Evolutionary conservation across 1,284 basidiomycete genomes (phyloP), one percentile per base, ranked within the genome.

Genomic region (Sanghuangporus baumii): DNA sequence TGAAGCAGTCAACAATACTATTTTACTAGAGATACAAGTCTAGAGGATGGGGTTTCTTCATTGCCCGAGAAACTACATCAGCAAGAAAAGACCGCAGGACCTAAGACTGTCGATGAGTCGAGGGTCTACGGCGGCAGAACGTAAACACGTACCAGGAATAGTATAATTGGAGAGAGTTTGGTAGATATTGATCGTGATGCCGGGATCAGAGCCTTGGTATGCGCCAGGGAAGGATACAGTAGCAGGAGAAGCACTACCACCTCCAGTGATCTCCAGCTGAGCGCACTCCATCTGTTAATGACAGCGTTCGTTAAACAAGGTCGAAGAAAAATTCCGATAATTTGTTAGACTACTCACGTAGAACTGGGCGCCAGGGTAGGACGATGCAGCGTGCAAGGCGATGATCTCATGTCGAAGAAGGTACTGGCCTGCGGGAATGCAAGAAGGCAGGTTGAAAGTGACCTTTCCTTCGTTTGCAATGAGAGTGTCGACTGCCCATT

Each of bases 151-250:
- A 60, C 59, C 59, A 31, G 59, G 59, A 41, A 60, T 38, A 6
- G 59, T 60, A 36, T 62, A 62, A 36, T 52, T 50, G 2, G 43
- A 34, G 16, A 62, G 56, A n/a, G 31, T 14, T 64, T 75, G 70
- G 70, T 80, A 81, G 66, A 81, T 77, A 70, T 80, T 77, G 69
- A 78, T 73, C 34, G 69, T 79, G 69, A 80, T 76, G n/a, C 38
- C 62, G 18, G 51, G 60, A 40, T 63, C 64, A 68, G 65, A 61
- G 75, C 75, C 71, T 20, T 66, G 65, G 71, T 81, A 81, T 1
- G 78, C 78, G 51, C 81, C 80, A 4, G 79, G 79, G 77, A 83
- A 81, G 67, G 73, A 78, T 43, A 81, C 79, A 14, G 79, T 81
- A 8, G 78, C 74, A 7, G 80, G 80, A 23, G 70, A 70, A 2